These are phyloP conservation scores for Colletotrichum trifolii DNA, from an alignment of 2,329 filamentous ascomycete species.

Conservation along the genomic window DNA sequence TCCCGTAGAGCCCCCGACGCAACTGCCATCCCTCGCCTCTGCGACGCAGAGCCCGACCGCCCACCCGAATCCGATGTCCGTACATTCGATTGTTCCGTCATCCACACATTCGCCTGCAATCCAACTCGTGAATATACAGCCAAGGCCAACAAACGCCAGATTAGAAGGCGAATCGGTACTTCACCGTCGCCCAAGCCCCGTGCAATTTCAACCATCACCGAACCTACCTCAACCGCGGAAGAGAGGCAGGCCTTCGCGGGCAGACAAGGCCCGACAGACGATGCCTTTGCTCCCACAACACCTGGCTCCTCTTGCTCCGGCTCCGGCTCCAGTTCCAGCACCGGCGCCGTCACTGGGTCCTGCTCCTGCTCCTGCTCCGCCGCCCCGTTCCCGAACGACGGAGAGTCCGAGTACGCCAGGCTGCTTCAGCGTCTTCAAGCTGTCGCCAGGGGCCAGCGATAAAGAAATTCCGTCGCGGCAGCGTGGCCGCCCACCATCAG, in stretches of 20 bases:
- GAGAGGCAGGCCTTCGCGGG: conserved; percentile 58
- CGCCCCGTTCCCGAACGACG: conserved; percentile 5
- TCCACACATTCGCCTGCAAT: conserved; percentile 21
- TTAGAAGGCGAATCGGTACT: conserved; percentile 1
- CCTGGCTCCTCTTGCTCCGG: conserved; percentile 45
- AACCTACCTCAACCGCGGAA: conserved; percentile 47
- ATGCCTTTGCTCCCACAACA: conserved; percentile 47
- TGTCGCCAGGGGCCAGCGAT: conserved; percentile 17
- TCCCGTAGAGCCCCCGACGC: conserved; percentile 26
- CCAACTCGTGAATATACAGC: conserved; percentile 38
- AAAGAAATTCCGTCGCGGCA: conserved; percentile 13
- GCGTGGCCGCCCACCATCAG: conserved; percentile 27
- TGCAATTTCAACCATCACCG: conserved; percentile 24
- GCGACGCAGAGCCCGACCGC: conserved; percentile 13
- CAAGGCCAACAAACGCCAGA: conserved; percentile 23
- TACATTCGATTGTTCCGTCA: conserved; percentile 20
- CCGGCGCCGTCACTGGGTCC: no score
- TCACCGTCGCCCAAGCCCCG: conserved; percentile 13
- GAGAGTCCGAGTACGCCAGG: conserved; percentile 29
- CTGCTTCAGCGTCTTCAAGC: conserved; percentile 19
- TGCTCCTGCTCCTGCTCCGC: conserved; percentile 38
- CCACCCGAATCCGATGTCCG: conserved; percentile 20
- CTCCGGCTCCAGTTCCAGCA: conserved; percentile 26
- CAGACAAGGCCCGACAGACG: conserved; percentile 52
- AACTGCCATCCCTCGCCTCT: conserved; percentile 20